phyloP scores from a whole-genome alignment of 2,329 filamentous ascomycete genomes.

The Fusarium lateritium region DNA sequence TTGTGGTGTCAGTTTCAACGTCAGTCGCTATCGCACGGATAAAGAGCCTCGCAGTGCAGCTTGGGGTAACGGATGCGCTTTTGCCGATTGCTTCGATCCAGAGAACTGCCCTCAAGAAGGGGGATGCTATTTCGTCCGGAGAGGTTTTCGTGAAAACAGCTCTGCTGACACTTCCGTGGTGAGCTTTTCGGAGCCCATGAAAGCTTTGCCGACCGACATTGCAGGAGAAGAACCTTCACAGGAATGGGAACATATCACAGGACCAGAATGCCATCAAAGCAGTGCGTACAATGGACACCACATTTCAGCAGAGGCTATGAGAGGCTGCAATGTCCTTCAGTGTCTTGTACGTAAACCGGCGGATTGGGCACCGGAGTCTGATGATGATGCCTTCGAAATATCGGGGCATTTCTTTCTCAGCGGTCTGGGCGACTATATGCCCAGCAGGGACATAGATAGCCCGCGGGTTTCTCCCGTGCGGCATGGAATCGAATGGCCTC shows the following conservation, averaged over 20 bases:
- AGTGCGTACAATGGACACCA: constrained; percentile 43
- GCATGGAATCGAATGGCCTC: not conserved
- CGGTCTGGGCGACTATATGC: constrained; percentile 37
- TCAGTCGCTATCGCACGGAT: constrained; percentile 42
- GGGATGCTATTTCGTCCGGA: constrained; percentile 17
- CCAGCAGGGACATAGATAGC: constrained; percentile 5
- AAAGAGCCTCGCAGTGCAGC: constrained; percentile 41
- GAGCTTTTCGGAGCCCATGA: not conserved
- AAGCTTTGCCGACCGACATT: fast-evolving
- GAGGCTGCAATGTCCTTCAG: constrained; percentile 47
- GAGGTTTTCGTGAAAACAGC: not conserved
- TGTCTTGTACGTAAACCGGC: constrained; percentile 45
- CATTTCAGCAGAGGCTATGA: constrained; percentile 47
- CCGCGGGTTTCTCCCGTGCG: constrained; percentile 29
- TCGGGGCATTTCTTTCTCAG: constrained; percentile 33
- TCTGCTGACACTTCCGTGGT: too few species aligned
- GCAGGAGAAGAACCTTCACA: not conserved
- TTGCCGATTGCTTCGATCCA: not conserved
- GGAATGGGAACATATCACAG: constrained; percentile 46
- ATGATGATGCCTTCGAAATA: constrained; percentile 46
- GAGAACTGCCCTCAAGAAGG: not conserved
- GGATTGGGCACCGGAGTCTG: constrained; percentile 21
- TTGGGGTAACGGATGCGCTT: constrained; percentile 8
- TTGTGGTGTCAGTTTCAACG: constrained; percentile 49
- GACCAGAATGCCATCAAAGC: constrained; percentile 27